Percentiles rank a stretch among this genome's conserved stretches.
Conservation (phyloP, 495 filamentous ascomycete species). For the Penicillium cosmopolitanum region DNA sequence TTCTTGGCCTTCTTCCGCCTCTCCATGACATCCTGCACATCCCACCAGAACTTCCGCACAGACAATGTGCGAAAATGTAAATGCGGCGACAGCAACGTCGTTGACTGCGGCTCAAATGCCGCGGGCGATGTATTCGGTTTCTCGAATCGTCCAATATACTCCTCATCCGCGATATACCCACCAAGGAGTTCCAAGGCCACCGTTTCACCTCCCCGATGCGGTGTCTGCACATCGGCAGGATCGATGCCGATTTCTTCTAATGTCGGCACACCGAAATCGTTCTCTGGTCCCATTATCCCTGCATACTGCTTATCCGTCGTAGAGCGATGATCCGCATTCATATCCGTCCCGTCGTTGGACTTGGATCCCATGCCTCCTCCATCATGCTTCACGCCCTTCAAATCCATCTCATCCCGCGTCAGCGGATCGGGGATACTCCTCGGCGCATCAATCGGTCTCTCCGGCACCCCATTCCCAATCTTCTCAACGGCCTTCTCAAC, state of each 20-base stretch:
- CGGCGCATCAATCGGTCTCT: conserved; percentile 58
- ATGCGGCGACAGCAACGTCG: conserved; percentile 69
- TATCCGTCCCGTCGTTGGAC: conserved; percentile 34
- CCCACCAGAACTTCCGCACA: conserved; percentile 69
- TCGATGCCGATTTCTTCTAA: conserved; percentile 64
- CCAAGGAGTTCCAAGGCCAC: conserved; percentile 55
- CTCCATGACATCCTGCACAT: conserved; percentile 58
- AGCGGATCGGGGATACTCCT: conserved; percentile 61
- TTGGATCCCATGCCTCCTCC: conserved; percentile 32
- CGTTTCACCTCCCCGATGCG: conserved; percentile 66
- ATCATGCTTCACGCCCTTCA: conserved; percentile 41
- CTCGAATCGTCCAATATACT: conserved; percentile 68
- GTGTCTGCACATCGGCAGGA: conserved; percentile 52
- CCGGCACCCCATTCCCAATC: conserved; percentile 51
- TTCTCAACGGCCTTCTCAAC: conserved; percentile 55
- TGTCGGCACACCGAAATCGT: conserved; percentile 64
- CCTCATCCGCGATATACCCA: conserved; percentile 55
- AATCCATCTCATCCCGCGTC: conserved; percentile 42
- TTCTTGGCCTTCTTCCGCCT: conserved; percentile 49
- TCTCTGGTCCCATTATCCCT: conserved; percentile 60
- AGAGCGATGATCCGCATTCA: conserved; percentile 55
- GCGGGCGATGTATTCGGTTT: conserved; percentile 74
- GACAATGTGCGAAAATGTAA: conserved; percentile 71
- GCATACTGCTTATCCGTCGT: conserved; percentile 56
- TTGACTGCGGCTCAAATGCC: conserved; percentile 67